Conservation (phyloP, 139 green algal species). For the Tetradesmus lagerheimii region DNA sequence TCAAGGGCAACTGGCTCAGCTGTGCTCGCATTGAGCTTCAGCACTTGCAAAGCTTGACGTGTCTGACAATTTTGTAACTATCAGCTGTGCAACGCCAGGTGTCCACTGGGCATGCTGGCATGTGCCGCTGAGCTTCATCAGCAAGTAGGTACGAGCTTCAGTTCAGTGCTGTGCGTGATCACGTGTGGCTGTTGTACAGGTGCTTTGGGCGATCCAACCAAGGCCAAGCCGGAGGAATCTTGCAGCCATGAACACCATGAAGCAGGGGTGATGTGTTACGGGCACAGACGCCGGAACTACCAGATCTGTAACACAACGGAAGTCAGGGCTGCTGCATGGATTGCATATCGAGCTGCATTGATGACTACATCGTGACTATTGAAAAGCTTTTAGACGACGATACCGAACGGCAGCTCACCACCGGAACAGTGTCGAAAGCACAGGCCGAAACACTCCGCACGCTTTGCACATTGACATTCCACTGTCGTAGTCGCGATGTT, state of each 20-base stretch:
- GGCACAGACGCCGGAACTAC: background rate
- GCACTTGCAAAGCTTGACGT: too few species aligned
- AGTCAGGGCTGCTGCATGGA: background rate
- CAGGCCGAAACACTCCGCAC: background rate
- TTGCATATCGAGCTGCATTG: background rate
- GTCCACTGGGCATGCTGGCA: too few species aligned
- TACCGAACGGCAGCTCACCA: background rate
- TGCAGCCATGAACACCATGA: background rate
- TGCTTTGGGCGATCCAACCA: background rate
- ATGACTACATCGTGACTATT: background rate
- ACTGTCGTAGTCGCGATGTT: background rate
- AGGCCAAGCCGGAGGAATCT: too few species aligned
- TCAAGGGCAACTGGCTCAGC: background rate
- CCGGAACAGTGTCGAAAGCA: background rate
- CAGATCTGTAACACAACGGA: conserved; percentile 12
- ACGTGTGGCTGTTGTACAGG: background rate
- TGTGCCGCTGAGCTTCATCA: too few species aligned
- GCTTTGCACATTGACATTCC: background rate
- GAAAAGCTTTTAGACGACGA: background rate
- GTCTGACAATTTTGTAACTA: too few species aligned
- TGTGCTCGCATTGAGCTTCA: background rate
- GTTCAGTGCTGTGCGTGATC: background rate
- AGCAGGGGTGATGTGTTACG: background rate
- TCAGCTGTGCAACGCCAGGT: too few species aligned
- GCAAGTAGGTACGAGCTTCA: too few species aligned